phyloP scores from a whole-genome alignment of 345 rosid species.

The Eucalyptus marginata region DNA sequence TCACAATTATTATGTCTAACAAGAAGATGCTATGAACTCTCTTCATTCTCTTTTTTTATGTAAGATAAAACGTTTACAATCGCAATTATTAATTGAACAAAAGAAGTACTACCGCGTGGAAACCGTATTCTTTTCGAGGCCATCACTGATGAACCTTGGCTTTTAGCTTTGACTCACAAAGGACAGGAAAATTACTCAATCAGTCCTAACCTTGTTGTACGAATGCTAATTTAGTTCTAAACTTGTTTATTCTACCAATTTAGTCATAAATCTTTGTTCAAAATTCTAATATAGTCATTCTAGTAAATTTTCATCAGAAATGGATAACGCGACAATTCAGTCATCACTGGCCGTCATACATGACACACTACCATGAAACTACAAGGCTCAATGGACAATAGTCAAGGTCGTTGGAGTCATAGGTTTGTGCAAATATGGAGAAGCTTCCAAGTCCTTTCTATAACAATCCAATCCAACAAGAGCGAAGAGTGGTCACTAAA shows the following conservation, averaged over 20 bases:
- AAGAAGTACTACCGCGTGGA: too few species aligned
- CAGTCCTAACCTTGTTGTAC: neutral
- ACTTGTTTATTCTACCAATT: neutral
- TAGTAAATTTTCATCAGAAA: too few species aligned
- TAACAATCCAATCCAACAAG: fast-evolving
- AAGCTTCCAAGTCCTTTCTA: neutral
- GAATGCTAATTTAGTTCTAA: neutral
- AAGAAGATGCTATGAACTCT: neutral
- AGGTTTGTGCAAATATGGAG: neutral
- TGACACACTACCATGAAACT: neutral
- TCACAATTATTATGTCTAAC: neutral
- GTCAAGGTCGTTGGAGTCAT: neutral
- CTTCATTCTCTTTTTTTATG: neutral
- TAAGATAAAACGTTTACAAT: neutral
- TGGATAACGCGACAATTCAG: neutral
- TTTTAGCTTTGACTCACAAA: too few species aligned
- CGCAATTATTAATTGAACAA: too few species aligned
- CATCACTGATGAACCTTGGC: too few species aligned
- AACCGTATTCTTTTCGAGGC: too few species aligned
- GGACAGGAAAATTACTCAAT: too few species aligned
- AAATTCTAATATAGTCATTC: too few species aligned
- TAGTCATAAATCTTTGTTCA: neutral
- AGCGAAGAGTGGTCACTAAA: neutral
- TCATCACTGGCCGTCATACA: neutral
- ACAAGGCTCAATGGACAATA: neutral